Percentiles rank a stretch among this genome's conserved stretches.
Conservation (phyloP, 305 asterid species). For the Fraxinus sp. region DNA sequence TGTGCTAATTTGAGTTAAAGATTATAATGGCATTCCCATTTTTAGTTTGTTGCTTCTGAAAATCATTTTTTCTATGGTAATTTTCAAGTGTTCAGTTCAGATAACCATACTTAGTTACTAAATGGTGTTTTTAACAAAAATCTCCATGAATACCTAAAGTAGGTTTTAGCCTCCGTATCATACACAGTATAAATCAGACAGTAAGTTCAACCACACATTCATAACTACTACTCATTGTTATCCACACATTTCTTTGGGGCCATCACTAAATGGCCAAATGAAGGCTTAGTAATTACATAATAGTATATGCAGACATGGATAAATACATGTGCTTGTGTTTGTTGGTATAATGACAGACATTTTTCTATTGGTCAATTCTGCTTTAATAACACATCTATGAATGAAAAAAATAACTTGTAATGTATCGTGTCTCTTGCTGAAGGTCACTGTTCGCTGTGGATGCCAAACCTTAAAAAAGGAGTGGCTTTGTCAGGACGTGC, state of each 20-base stretch:
- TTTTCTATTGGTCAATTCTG: slow-evolving; percentile 2
- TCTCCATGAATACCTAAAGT: neutral
- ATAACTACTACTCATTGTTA: neutral
- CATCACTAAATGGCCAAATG: neutral
- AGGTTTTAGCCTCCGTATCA: neutral
- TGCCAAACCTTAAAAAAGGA: slow-evolving; percentile 82
- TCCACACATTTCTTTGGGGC: neutral
- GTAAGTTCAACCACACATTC: neutral
- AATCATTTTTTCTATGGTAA: neutral
- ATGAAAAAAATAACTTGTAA: neutral
- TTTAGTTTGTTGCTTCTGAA: neutral
- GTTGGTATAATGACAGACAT: neutral
- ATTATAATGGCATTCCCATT: neutral
- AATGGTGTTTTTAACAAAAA: neutral
- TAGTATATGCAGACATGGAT: neutral
- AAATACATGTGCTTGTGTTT: neutral
- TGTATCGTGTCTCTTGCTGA: slow-evolving; percentile 22
- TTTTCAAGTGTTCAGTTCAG: neutral
- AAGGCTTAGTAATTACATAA: neutral
- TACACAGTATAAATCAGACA: neutral
- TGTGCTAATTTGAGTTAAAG: neutral
- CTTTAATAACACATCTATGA: neutral
- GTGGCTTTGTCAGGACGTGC: slow-evolving; percentile 78
- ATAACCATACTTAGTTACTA: neutral
- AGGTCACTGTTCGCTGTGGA: slow-evolving; percentile 80